Evolutionary conservation across 768 basidiomycete species (phyloP), one percentile per base, ranked within the genome.

Genomic region (Lepiota venenata): DNA sequence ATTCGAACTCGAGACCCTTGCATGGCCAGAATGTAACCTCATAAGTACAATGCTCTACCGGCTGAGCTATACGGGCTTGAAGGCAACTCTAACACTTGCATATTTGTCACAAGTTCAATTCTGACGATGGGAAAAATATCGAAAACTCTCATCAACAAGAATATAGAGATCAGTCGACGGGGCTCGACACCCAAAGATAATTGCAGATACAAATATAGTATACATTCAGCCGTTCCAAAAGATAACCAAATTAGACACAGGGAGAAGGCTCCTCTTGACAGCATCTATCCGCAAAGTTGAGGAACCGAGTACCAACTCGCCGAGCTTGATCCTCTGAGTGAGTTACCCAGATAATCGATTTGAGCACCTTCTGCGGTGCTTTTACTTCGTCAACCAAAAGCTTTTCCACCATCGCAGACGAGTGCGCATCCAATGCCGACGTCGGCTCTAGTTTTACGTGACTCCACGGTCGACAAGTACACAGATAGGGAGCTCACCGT

Each of bases 291-390:
- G 72, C 70, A 41, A 83, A 65, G 20, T 77, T 74, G 20, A 88
- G 65, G 60, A 84, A 87, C 56, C 88, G 73, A 1, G 82, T 90
- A 12, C 90, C 92, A 37, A 88, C 81, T 50, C 90, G 75, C 58
- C 78, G 71, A 4, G 83, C 88, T 66, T 93, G 92, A 57, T 91
- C 87, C 2, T 84, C 82, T 0, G 88, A 90, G 66, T 93, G 92
- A 0, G 93, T 94, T 56, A 94, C 91, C 92, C 92, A 94, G 3
- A 94, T 64, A 38, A 92, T 69, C 0, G 91, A 87, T 64, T 89
- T 88, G 49, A 91, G 68, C 32, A 71, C 69, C 18, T 78, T 73
- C 37, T 79, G 69, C 8, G 69, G 51, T 1, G 75, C 72, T 38
- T 66, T 76, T 35, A 93, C 65, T 51, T 84, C 76, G 7, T 74